A percentile compares a stretch with the other conserved stretches of the same genome.
Evolutionary conservation across 106 monocot species (phyloP).

Genomic region (Ottelia alismoides): DNA sequence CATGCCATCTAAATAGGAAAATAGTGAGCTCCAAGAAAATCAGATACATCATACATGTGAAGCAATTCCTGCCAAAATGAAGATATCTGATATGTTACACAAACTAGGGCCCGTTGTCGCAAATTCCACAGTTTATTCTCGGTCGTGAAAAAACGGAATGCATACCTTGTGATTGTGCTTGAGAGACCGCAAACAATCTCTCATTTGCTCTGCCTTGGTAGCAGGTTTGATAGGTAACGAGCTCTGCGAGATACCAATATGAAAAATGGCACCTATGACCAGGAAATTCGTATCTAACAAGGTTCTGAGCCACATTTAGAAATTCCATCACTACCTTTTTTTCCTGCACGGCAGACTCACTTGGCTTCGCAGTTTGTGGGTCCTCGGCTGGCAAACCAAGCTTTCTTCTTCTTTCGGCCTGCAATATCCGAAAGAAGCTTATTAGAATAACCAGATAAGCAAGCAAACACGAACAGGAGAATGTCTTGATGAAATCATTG

Average conservation of each 20-base stretch:
- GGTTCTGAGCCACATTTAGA: neutral
- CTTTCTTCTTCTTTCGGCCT: constrained; percentile 91
- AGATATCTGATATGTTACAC: too few relatives aligned
- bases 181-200: constrained; percentile 79
- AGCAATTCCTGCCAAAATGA: too few relatives aligned
- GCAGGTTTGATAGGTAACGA: constrained; percentile 66
- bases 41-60: too few relatives aligned
- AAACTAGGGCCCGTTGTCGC: too few relatives aligned
- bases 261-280: neutral
- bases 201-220: constrained; percentile 81
- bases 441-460: neutral
- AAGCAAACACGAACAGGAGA: too few relatives aligned
- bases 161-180: constrained; percentile 82
- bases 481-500: too few relatives aligned
- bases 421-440: neutral
- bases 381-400: constrained; percentile 89
- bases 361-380: constrained; percentile 42
- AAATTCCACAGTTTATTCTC: too few relatives aligned
- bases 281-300: neutral
- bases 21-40: too few relatives aligned
- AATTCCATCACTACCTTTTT: constrained; percentile 36
- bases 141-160: neutral
- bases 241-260: constrained; percentile 26
- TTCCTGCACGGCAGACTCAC: constrained; percentile 36
- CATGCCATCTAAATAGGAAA: too few relatives aligned